A percentile compares a stretch with the other conserved stretches of the same genome.
These are phyloP conservation scores for Tetragonia tetragonoides DNA, from an alignment of 148 eudicot genomes.

Conservation along the genomic window DNA sequence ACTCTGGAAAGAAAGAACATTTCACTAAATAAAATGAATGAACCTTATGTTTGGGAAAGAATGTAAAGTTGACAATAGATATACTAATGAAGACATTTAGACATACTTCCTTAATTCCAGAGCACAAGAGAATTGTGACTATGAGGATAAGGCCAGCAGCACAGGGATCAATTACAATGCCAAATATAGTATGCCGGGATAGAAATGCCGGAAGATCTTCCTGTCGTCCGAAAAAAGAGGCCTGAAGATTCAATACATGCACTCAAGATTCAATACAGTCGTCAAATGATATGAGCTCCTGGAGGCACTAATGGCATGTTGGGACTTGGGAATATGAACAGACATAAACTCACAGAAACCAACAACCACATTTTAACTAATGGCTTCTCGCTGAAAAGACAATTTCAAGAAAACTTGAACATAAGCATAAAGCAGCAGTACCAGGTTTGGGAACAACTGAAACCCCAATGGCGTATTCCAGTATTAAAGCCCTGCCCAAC, in stretches of 20 bases:
- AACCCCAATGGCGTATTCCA: slow-evolving; percentile 46
- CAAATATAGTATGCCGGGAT: slow-evolving; percentile 41
- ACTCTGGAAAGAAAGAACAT: slow-evolving; percentile 40
- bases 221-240: slow-evolving; percentile 54
- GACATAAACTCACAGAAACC: too few species aligned
- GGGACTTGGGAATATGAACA: too few species aligned
- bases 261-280: neutral
- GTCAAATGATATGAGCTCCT: neutral
- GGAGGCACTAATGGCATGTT: neutral
- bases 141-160: slow-evolving; percentile 49
- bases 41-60: slow-evolving; percentile 5
- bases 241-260: slow-evolving; percentile 29
- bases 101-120: slow-evolving; percentile 65
- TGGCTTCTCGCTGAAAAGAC: neutral
- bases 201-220: slow-evolving; percentile 46
- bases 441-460: slow-evolving; percentile 53
- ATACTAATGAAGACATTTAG: slow-evolving; percentile 1
- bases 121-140: slow-evolving; percentile 52
- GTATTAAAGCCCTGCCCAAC: slow-evolving; percentile 47
- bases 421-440: slow-evolving; percentile 8
- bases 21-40: slow-evolving; percentile 12
- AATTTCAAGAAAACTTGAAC: neutral
- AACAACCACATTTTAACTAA: too few species aligned
- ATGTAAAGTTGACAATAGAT: slow-evolving; percentile 2
- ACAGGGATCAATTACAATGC: slow-evolving; percentile 58